Base-by-base conservation (phyloP, 106 monocot genomes). In the Platanthera guangdongensis region DNA sequence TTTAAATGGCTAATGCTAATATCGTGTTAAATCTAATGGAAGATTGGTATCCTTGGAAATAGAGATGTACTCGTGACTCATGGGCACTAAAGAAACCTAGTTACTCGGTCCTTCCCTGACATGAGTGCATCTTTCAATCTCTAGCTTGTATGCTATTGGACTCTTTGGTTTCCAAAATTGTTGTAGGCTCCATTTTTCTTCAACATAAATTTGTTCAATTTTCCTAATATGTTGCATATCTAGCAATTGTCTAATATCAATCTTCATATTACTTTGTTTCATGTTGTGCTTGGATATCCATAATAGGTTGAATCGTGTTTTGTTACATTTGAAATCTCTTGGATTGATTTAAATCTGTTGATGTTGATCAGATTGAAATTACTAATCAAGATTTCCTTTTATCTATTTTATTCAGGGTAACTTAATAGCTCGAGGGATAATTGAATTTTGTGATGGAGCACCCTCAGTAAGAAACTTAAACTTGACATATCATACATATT, bases 361-460 rank as follows among this genome's bases (percentile, higher is more conserved):
- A 68, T 32, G 12, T 69, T 63, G 45, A 65, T 79, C 52, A 0
- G 62, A 16, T 52, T 45, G 71, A 71, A 71, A 18, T 51, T 71
- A 71, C 65, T 80, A 68, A 74, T 51, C 62, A 53, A 80, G 47
- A 7, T 70, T 70, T 12, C 53, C 18, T 51, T 30, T 64, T 68
- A 18, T 67, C 65, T 11, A 9, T 71, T 28, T 59, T 59, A 69
- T 78, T 49, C 81, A 88, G 88, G 88, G 85, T 39, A 88, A 88
- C 65, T 47, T 88, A 62, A 88, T 88, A 45, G 88, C 78, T 55
- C 80, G 88, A 81, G 88, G 85, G 18, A 65, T 88, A 54, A 50
- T 88, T 51, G 88, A 88, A 65, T 83, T 81, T 74, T 88, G 88
- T 73, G 88, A 85, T 77, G 85, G 81, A 77, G 83, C 78, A 53